Evolutionary conservation across 2,329 filamentous ascomycete genomes (phyloP), one percentile per base, ranked within the genome.

Genomic region (Ceratocystis colombiana): DNA sequence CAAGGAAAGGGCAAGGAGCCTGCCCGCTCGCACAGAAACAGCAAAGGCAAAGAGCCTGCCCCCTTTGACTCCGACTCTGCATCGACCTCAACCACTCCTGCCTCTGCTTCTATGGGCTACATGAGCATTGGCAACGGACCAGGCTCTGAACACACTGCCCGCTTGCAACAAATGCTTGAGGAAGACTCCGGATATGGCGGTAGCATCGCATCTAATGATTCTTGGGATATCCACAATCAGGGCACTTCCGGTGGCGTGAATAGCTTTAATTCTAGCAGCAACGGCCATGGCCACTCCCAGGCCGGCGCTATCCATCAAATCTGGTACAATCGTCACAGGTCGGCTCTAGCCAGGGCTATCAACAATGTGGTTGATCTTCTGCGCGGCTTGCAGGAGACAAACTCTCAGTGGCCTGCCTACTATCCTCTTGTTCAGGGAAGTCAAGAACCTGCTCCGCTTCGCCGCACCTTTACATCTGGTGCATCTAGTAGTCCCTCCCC

Each of bases 241-340:
- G 66, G 55, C 45, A 46, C 67, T 41, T 67, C 70, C 41, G 66
- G 65, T 10, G 69, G 69, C 33, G 64, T 70, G n/a, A 69, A 70
- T 50, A 68, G 66, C 41, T 17, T 46, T 10, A 61, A 45, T 22
- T 64, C 61, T 3, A 74, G 76, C 55, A 72, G 76, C 68, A 77
- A 25, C 50, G 12, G 44, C 44, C 25, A 46, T 25, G 25, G 78
- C 59, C 77, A 79, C 72, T 75, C 76, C 57, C 84, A 93, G 70
- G 87, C 90, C 46, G 89, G 88, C 73, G 90, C 96, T 75, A 85
- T 96, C 62, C 88, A 96, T 73, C 94, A 97, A 77, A 82, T 97
- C 70, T 90, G 89, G 80, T 96, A 96, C 77, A 97, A 97, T 75
- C 85, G 90, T 72, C 96, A 97, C 74, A 86, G 92, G 68, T 89